Base-by-base conservation (phyloP, 1,139 yeast genomes). In the Kluyveromyces sp. region DNA sequence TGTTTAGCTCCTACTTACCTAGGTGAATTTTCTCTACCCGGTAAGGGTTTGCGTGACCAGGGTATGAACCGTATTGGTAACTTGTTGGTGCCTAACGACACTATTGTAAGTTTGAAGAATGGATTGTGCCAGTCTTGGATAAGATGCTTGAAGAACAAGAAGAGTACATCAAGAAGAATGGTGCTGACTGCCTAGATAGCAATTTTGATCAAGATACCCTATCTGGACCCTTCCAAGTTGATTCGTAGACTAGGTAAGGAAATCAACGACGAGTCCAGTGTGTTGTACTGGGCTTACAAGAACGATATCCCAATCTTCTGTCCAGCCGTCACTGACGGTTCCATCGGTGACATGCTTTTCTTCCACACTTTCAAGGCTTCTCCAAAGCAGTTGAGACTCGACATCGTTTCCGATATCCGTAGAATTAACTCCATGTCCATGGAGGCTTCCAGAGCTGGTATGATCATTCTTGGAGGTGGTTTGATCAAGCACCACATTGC, bases 21-120 rank as follows among this genome's bases (percentile, higher is more conserved):
- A 74, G 97, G 98, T 45, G 97, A 89, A 42, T 92, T 89, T 65
- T 65, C 83, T 42, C 74, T 90, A 54, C 81, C 83, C 21, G 98
- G 98, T 51, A 74, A 81, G 50, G 74, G 77, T 35, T 75, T 92
- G 55, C 80, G 99, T 67, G 96, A 89, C 45, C 84, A 89, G 66
- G 99, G 99, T 51, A 81, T 92, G 83, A 92, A 92, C 71, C 81
- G 99, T 69, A 94, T 94, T 58, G 99, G 99, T 51, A 94, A 92
- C 67, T 74, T 92, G 65, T 73, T 92, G 58, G 98, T 92, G 46
- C 99, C 99, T 45, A 92, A 92, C 66, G 98, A 94, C 66, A 92
- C 71, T 92, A 92, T 70, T 90, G 97, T 72, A 82, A 80, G 62
- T 92, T 92, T 61, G 99, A 92, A 68, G 98, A 94, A 66, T 92